Conservation (phyloP, 2,329 filamentous ascomycete species). For the Dactylellina cionopaga region DNA sequence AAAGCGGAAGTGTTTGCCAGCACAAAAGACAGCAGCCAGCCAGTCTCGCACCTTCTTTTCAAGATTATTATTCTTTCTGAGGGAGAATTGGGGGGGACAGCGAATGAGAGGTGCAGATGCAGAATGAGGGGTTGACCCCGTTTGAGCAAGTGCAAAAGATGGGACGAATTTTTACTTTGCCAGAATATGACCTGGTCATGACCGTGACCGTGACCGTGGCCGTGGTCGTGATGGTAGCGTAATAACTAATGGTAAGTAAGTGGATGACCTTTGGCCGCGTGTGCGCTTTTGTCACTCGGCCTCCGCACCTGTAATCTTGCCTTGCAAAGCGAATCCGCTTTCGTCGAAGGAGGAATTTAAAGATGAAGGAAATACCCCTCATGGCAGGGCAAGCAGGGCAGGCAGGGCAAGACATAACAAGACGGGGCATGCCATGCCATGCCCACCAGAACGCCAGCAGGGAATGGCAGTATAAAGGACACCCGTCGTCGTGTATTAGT, state of each 20-base stretch:
- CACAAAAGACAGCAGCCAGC: no score
- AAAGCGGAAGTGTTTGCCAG: no score
- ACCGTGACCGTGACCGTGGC: not conserved
- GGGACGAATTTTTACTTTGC: not conserved
- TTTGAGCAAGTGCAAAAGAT: not conserved
- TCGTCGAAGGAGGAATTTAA: no score
- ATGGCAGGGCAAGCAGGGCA: not conserved
- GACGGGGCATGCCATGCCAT: no score
- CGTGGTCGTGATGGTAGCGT: not conserved
- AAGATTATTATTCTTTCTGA: no score
- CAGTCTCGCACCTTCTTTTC: no score
- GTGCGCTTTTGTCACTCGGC: conserved; percentile 44
- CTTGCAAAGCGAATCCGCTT: no score
- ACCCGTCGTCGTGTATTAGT: not conserved
- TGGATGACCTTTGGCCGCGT: conserved; percentile 33
- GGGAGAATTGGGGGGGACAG: no score
- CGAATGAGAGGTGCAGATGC: conserved; percentile 10
- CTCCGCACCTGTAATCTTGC: not conserved
- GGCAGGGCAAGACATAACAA: no score
- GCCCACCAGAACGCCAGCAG: not conserved
- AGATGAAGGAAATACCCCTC: not conserved
- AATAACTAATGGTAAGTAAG: not conserved
- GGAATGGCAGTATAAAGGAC: not conserved
- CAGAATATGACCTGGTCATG: conserved; percentile 6
- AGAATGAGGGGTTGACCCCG: not conserved